These are phyloP conservation scores for Candida nitratophila DNA, from an alignment of 805 yeast genomes.

Conservation along the genomic window DNA sequence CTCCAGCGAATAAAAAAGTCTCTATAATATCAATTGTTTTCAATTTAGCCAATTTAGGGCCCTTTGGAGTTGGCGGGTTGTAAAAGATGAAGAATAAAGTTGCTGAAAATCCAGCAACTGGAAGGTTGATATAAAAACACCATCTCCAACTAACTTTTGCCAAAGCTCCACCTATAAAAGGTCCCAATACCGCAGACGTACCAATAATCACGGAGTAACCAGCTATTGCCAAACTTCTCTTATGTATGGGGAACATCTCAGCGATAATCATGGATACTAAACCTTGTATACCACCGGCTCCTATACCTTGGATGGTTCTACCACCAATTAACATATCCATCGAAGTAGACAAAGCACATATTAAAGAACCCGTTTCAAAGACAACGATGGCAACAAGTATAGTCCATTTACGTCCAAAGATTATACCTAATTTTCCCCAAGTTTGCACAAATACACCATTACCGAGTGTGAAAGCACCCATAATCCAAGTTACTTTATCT, in stretches of 20 bases:
- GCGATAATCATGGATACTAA: constrained; percentile 50
- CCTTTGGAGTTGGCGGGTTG: constrained; percentile 40
- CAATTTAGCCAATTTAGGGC: constrained; percentile 33
- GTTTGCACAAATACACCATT: constrained; percentile 45
- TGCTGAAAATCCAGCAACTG: constrained; percentile 49
- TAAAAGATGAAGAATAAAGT: constrained; percentile 32
- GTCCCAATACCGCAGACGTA: constrained; percentile 50
- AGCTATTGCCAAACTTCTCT: constrained; percentile 33
- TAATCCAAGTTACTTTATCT: constrained; percentile 51
- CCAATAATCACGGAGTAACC: constrained; percentile 37
- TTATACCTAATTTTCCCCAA: constrained; percentile 53
- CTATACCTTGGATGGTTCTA: constrained; percentile 63
- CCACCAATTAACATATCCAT: constrained; percentile 66
- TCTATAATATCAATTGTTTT: constrained; percentile 43
- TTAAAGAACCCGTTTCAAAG: constrained; percentile 57
- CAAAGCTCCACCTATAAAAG: constrained; percentile 61
- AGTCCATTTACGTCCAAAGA: constrained; percentile 49
- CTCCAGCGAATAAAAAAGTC: constrained; percentile 32
- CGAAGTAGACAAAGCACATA: constrained; percentile 45
- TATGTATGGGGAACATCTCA: constrained; percentile 41
- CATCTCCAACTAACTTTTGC: constrained; percentile 64
- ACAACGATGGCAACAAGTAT: constrained; percentile 41
- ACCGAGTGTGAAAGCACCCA: constrained; percentile 48
- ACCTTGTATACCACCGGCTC: constrained; percentile 62
- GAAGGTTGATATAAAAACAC: constrained; percentile 66